Conservation (phyloP, 495 filamentous ascomycete genomes). For the Hamigera avellanea region DNA sequence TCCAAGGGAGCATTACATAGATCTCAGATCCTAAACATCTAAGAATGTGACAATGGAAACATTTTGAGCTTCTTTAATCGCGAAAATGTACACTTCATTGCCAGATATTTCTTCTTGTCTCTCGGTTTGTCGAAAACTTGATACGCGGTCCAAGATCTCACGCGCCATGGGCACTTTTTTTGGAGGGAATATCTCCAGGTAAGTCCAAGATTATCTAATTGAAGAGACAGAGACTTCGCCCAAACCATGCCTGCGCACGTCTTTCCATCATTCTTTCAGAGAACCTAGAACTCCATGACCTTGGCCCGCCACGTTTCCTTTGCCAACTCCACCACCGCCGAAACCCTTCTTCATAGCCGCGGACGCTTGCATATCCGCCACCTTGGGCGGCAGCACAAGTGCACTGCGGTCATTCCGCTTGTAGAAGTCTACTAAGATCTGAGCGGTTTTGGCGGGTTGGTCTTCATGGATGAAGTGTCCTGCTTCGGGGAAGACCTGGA, state of each 20-base stretch:
- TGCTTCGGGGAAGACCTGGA: constrained; percentile 88
- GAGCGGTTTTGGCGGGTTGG: constrained; percentile 75
- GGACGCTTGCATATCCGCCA: constrained; percentile 46
- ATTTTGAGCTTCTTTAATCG: too few species aligned
- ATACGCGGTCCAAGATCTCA: too few species aligned
- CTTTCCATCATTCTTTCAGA: background rate
- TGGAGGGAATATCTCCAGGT: too few species aligned
- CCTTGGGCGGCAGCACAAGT: constrained; percentile 84
- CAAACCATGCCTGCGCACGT: background rate
- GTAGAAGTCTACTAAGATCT: constrained; percentile 78
- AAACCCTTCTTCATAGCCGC: constrained; percentile 30
- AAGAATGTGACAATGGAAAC: too few species aligned
- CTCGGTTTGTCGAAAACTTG: too few species aligned
- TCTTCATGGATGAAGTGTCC: constrained; percentile 98
- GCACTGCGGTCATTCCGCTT: constrained; percentile 76
- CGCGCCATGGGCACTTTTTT: too few species aligned
- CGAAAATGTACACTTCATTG: too few species aligned
- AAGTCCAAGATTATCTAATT: too few species aligned
- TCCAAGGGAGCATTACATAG: too few species aligned
- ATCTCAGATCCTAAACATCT: too few species aligned
- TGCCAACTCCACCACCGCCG: constrained; percentile 5
- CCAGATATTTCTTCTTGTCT: too few species aligned
- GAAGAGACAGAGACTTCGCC: too few species aligned
- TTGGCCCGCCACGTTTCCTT: background rate
- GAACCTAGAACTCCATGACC: background rate